Base-by-base conservation (phyloP, 1,284 basidiomycete genomes). In the Inonotus hispidus region DNA sequence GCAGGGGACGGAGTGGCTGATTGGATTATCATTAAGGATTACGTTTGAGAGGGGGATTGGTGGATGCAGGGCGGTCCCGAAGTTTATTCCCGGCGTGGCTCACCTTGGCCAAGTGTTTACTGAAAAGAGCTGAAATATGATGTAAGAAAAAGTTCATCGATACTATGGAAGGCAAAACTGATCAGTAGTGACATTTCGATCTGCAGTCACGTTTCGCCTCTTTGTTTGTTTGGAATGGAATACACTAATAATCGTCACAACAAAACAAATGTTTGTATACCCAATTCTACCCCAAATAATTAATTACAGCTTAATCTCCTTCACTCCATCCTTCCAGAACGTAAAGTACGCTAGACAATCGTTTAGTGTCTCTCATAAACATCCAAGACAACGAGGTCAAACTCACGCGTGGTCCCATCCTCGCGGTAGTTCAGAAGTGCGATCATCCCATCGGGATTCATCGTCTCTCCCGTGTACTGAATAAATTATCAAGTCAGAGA, bases 291-390 rank as follows among this genome's bases (percentile, higher is more conserved):
- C 32, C 32, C 32, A 32, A n/a, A n/a, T n/a, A n/a, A n/a, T n/a
- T n/a, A n/a, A n/a, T 50, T 58, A 58, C 27, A 87, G 79, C 74
- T 92, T 92, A 64, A 82, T 70, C 71, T 85, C 79, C 76, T 93
- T 92, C 67, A 93, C 74, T 56, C 94, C 94, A 74, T 96, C 85
- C 77, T 90, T 94, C 93, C 93, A 96, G 81, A 95, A 90, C 43
- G 86, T 93, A 76, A 96, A 87, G 77, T 91, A 98, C 72, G 95
- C 91, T 93, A 19, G 1, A 19, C 6, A 6, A 7, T 13, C 37
- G 43, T 39, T 46, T 35, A 50, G 8, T 45, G 57, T 10, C n/a
- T 27, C 55, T 16, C 16, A 21, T 4, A 23, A 19, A 46, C 21
- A 37, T 49, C 27, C 55, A 14, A 27, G 56, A 39, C 52, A 35